These are phyloP conservation scores for Chalaropsis thielavioides DNA, from an alignment of 2,329 filamentous ascomycete species.

Conservation along the genomic window DNA sequence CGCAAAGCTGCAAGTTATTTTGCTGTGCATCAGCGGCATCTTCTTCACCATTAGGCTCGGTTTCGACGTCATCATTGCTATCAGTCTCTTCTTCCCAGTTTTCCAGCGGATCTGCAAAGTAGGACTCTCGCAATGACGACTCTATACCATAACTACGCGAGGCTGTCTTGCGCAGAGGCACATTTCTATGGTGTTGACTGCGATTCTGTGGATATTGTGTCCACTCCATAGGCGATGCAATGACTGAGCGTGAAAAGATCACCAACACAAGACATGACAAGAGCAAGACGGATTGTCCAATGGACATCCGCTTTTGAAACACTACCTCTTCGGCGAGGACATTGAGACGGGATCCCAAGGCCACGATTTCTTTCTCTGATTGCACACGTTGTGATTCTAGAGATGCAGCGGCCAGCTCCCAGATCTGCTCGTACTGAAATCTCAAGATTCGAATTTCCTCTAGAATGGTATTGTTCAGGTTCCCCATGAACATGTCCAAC, in stretches of 20 bases:
- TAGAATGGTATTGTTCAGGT: constrained; percentile 76
- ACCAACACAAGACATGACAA: constrained; percentile 77
- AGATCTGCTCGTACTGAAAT: constrained; percentile 86
- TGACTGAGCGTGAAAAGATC: constrained; percentile 48
- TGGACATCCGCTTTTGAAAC: constrained; percentile 79
- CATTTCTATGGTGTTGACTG: background rate
- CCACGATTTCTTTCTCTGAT: constrained; percentile 68
- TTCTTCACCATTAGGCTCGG: background rate
- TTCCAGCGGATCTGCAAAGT: background rate
- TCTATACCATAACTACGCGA: background rate
- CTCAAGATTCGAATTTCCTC: constrained; percentile 64
- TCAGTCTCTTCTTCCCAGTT: background rate
- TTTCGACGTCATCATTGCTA: background rate
- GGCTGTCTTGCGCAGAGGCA: background rate
- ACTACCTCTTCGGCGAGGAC: constrained; percentile 86
- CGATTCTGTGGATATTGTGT: background rate
- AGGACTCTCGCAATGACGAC: background rate
- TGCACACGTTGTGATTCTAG: constrained; percentile 79
- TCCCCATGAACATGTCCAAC: constrained; percentile 65
- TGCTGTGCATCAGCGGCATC: background rate
- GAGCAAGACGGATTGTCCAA: constrained; percentile 76
- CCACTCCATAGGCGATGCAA: constrained; percentile 11
- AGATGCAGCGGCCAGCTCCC: constrained; percentile 88
- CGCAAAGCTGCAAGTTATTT: background rate
- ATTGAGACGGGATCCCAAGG: constrained; percentile 65